Base-by-base conservation (phyloP, 768 basidiomycete species). In the Russula virescens region DNA sequence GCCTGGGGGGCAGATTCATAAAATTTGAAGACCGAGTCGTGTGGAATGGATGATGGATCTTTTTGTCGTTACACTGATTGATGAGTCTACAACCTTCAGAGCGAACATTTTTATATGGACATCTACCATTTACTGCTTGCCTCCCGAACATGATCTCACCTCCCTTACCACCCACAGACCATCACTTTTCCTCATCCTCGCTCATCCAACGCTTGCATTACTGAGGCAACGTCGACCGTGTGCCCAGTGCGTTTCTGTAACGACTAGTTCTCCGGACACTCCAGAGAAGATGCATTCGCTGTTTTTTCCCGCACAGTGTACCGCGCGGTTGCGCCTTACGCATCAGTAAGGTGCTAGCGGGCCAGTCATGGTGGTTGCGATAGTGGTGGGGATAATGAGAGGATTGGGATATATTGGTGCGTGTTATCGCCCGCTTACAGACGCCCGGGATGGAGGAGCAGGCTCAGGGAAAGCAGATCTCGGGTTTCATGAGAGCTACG, bases 181-280 rank as follows among this genome's bases (percentile, higher is more conserved):
- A 34, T 73, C 79, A 2, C 76, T 84, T 26, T 75, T 81, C 51
- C 74, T 65, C 74, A 3, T 23, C 57, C 6, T 50, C 48, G 1
- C 48, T 42, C 0, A 43, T 73, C 13, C 70, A 72, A 34, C 19
- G 28, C 19, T 55, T 42, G n/a, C n/a, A 42, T 9, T n/a, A n/a
- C n/a, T n/a, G n/a, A n/a, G n/a, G 9, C 43, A 31, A n/a, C 26
- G 6, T 43, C 40, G 10, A 28, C 25, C 26, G 43, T 28, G 28
- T 92, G 91, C 66, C 78, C 83, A 4, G 80, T 81, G 11, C 79
- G 84, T 48, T 95, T 91, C 75, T 95, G 93, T 76, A 89, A 85
- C 63, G 81, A 90, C 2, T 81, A 91, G 1, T 95, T 92, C 70
- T 79, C 84, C 18, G 72, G 80, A 18, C 84, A 89, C 42, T 83